These are phyloP conservation scores for Penicillium verrucosum DNA, from an alignment of 2,329 filamentous ascomycete genomes.

Conservation along the genomic window DNA sequence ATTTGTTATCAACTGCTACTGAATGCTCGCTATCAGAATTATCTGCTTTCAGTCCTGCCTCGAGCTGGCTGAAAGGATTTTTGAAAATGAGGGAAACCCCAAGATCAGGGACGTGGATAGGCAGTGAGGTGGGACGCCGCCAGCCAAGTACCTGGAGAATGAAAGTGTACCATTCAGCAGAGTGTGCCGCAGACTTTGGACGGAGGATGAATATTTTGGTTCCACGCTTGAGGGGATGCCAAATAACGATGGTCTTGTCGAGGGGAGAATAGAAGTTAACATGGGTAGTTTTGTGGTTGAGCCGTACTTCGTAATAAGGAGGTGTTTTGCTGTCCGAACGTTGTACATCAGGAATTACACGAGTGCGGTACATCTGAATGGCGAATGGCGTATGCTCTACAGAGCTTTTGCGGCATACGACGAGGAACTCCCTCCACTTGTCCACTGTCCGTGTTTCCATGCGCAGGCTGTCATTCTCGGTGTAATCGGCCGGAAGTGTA, in stretches of 20 bases:
- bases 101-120: constrained; percentile 62
- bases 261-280: constrained; percentile 64
- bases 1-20: constrained; percentile 50
- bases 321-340: constrained; percentile 51
- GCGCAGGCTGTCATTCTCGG: constrained; percentile 60
- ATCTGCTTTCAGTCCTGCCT: constrained; percentile 37
- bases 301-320: constrained; percentile 56
- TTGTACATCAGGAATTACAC: constrained; percentile 61
- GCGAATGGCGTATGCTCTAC: constrained; percentile 55
- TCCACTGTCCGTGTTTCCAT: constrained; percentile 58
- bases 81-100: constrained; percentile 57
- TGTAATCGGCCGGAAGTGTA: constrained; percentile 58
- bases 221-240: constrained; percentile 53
- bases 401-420: constrained; percentile 59
- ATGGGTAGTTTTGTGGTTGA: constrained; percentile 52
- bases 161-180: constrained; percentile 68
- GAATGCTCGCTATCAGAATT: constrained; percentile 47
- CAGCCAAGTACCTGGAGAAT: constrained; percentile 59
- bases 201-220: constrained; percentile 62
- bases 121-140: constrained; percentile 54
- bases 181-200: constrained; percentile 58
- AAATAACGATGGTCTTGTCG: constrained; percentile 65
- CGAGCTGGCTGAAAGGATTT: constrained; percentile 57
- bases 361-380: constrained; percentile 60
- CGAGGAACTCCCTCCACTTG: constrained; percentile 64